These are phyloP conservation scores for Platanthera zijinensis DNA, from an alignment of 106 monocot species.

Conservation along the genomic window DNA sequence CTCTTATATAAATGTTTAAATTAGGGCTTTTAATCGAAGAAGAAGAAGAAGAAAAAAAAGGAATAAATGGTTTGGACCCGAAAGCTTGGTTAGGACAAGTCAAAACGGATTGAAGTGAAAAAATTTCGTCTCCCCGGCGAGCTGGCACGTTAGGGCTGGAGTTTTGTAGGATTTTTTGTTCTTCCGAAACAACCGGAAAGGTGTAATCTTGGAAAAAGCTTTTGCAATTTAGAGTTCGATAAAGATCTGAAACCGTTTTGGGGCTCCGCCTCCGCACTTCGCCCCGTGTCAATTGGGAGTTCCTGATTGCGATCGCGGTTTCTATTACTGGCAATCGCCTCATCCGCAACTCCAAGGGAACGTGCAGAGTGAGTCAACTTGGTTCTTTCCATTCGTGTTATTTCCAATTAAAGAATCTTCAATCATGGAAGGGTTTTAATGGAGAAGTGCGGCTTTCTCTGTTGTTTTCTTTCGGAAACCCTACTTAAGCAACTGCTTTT, in stretches of 20 bases:
- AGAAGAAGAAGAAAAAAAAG: too few relatives aligned
- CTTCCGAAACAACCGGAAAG: slow-evolving; percentile 2
- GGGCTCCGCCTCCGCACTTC: background rate
- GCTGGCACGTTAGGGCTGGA: slow-evolving; percentile 11
- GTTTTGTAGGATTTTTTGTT: slow-evolving; percentile 3
- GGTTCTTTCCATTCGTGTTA: background rate
- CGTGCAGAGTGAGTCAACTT: background rate
- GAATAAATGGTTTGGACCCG: too few relatives aligned
- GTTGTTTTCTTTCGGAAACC: background rate
- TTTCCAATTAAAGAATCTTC: background rate
- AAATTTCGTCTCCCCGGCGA: slow-evolving; percentile 6
- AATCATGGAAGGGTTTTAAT: background rate
- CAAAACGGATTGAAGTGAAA: background rate
- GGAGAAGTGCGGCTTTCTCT: background rate
- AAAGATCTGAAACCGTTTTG: background rate
- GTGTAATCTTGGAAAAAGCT: background rate
- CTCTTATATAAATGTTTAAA: too few relatives aligned
- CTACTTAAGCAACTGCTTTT: background rate
- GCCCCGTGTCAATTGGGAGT: background rate
- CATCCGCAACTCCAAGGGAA: background rate
- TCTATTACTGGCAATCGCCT: background rate
- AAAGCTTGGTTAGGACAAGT: background rate
- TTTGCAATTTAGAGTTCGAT: background rate
- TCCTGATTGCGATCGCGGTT: slow-evolving; percentile 6
- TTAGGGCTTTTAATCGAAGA: too few relatives aligned